phyloP scores from a whole-genome alignment of 345 rosid species.

The Ceriops decandra region DNA sequence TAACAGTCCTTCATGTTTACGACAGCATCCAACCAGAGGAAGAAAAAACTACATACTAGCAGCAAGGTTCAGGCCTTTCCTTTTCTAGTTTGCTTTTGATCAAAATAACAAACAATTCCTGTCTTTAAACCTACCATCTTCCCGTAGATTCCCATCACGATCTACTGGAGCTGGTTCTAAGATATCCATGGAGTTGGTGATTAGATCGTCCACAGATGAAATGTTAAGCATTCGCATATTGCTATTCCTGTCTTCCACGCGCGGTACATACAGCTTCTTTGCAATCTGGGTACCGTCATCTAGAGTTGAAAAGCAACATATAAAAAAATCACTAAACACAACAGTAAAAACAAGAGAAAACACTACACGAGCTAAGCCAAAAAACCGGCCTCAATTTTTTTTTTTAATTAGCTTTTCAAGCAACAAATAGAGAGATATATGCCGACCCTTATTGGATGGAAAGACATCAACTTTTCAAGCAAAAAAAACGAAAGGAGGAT shows the following conservation, averaged over 20 bases:
- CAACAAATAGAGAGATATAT: no score
- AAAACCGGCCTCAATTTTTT: not conserved
- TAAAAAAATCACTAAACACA: not conserved
- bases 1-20: no score
- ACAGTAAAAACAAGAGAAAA: not conserved
- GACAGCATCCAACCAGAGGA: no score
- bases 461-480: no score
- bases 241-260: constrained; percentile 89
- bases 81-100: no score
- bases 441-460: no score
- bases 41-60: no score
- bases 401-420: not conserved
- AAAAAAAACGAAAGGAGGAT: not conserved
- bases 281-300: constrained; percentile 31
- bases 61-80: no score
- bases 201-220: constrained; percentile 62
- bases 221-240: constrained; percentile 85
- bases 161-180: constrained; percentile 82
- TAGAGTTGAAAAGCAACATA: constrained; percentile 15
- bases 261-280: constrained; percentile 83
- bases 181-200: constrained; percentile 89
- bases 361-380: not conserved
- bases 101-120: not conserved
- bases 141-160: constrained; percentile 61
- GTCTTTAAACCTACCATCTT: constrained; percentile 61